A percentile compares a stretch with the other conserved stretches of the same genome.
These are phyloP conservation scores for Gossypium rotundifolium DNA, from an alignment of 345 rosid genomes.

Conservation along the genomic window DNA sequence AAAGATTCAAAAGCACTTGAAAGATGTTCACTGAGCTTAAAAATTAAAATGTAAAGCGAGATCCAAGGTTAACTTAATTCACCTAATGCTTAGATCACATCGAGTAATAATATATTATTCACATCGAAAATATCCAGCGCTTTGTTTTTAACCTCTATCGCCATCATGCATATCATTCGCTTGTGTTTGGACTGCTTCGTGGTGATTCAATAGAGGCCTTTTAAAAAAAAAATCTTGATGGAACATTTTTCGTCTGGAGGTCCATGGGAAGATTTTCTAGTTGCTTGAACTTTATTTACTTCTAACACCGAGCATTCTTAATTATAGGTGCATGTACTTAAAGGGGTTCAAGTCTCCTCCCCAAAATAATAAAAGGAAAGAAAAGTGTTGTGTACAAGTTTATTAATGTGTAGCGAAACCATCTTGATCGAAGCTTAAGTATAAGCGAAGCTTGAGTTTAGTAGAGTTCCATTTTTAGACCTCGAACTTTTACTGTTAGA, in stretches of 20 bases:
- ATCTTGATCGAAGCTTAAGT: too few relatives aligned
- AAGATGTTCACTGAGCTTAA: constrained; percentile 96
- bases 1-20: constrained; percentile 83
- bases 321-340: not conserved
- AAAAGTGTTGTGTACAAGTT: not conserved
- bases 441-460: too few relatives aligned
- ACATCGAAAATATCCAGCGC: not conserved
- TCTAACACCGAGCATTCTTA: not conserved
- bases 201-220: not conserved
- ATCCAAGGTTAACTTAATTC: constrained; percentile 58
- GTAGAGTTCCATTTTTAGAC: too few relatives aligned
- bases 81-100: not conserved
- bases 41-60: constrained; percentile 91
- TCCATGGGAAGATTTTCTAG: not conserved
- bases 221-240: not conserved
- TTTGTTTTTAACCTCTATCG: not conserved
- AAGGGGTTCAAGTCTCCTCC: not conserved
- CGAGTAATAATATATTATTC: not conserved
- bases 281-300: not conserved
- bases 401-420: not conserved
- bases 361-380: not conserved
- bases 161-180: not conserved
- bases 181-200: not conserved
- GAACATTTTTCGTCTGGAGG: not conserved
- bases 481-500: too few relatives aligned